Base-by-base conservation (phyloP, 495 filamentous ascomycete species). In the Monascus purpureus region DNA sequence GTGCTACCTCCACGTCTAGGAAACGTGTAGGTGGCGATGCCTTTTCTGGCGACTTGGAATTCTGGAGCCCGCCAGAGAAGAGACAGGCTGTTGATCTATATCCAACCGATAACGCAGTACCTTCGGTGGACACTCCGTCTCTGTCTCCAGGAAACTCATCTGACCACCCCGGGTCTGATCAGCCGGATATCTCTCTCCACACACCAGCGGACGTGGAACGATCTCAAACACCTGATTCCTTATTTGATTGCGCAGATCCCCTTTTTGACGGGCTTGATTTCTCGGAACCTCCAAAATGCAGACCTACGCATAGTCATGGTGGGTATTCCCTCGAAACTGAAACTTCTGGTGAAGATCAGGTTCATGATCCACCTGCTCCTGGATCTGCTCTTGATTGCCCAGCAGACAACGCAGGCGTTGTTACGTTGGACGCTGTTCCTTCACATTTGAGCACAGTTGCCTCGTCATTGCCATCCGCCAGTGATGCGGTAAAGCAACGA, bases 11-110 rank as follows among this genome's bases (percentile, higher is more conserved):
- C 3, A 24, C 6, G 7, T 43, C 44, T 29, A 42, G 38, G 23
- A 52, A 52, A 33, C 42, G 48, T 13, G 17, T 17, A n/a, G 37
- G 33, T 8, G 40, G 45, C 6, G 42, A 52, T 16, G 45, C 45
- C 2, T 49, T 49, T 20, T 16, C 31, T 11, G 30, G 17, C n/a
- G 46, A 46, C 5, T 28, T 36, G 16, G 39, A 31, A 15, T 11
- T 36, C 12, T 38, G 32, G 38, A 25, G 17, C 3, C 40, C 30
- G 9, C 31, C 36, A 4, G 40, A 36, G 24, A 52, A 52, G 26
- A 40, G 38, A 19, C 44, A 32, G 25, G 27, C 32, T n/a, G 7
- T 44, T 8, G 32, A 45, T 13, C 30, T 27, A 6, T 25, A 16
- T 8, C 35, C 26, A 17, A 22, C 37, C 11, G 18, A 28, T 8